phyloP scores from a whole-genome alignment of 306 rosid genomes.

The Ochetophila trinervis region DNA sequence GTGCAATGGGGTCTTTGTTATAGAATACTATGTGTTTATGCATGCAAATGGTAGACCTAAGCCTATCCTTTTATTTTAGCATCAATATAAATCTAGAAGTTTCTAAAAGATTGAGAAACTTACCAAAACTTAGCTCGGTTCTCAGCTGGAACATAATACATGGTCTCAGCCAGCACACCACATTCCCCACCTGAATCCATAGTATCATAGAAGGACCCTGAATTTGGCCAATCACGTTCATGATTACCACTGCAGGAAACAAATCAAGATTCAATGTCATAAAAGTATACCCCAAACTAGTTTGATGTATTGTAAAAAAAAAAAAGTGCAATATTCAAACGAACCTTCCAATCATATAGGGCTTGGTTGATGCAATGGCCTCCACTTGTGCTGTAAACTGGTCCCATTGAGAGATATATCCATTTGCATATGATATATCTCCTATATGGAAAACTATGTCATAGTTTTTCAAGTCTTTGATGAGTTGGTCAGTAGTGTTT shows the following conservation, averaged over 20 bases:
- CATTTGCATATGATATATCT: constrained; percentile 73
- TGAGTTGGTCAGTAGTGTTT: constrained; percentile 80
- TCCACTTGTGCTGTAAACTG: constrained; percentile 87
- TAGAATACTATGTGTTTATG: no score
- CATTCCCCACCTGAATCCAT: constrained; percentile 93
- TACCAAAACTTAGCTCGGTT: constrained; percentile 91
- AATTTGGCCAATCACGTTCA: constrained; percentile 72
- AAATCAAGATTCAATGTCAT: no score
- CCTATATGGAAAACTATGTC: constrained; percentile 91
- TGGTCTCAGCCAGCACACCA: constrained; percentile 79
- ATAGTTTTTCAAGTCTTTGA: constrained; percentile 62
- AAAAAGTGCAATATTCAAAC: no score
- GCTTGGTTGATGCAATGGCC: constrained; percentile 70
- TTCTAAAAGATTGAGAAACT: constrained; percentile 2
- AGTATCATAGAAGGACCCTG: constrained; percentile 68
- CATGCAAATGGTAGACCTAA: no score
- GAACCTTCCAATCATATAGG: constrained; percentile 93
- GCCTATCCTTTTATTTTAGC: no score
- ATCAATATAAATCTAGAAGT: no score
- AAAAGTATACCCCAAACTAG: no score
- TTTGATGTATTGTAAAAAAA: no score
- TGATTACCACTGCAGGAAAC: constrained; percentile 96
- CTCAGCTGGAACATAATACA: constrained; percentile 88
- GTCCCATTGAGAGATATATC: constrained; percentile 90
- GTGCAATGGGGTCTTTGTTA: no score